Evolutionary conservation across 768 basidiomycete species (phyloP).

Genomic region (Boletus pseudopeckii): DNA sequence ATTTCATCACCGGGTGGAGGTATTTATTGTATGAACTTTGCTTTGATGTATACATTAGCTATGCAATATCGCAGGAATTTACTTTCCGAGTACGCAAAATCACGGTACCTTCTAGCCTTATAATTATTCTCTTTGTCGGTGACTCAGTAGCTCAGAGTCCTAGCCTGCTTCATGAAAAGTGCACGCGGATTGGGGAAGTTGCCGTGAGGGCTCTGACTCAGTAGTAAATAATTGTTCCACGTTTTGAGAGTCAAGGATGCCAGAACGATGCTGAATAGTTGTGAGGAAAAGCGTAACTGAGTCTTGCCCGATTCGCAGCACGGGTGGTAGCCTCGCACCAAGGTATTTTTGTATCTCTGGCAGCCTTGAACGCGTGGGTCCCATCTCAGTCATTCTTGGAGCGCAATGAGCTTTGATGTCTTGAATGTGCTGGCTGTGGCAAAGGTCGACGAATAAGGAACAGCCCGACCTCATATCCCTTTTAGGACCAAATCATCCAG

Average conservation of each 20-base stretch:
- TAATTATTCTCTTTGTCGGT: background rate
- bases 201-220: too few species aligned
- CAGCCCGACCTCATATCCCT: background rate
- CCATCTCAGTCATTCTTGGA: background rate
- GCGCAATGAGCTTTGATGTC: too few species aligned
- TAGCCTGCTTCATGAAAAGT: background rate
- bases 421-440: too few species aligned
- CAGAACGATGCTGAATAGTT: too few species aligned
- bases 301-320: background rate
- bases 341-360: background rate
- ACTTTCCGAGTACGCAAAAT: background rate
- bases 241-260: too few species aligned
- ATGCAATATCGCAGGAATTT: constrained; percentile 1
- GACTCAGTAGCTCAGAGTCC: too few species aligned
- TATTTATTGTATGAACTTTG: constrained; percentile 5
- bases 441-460: constrained; percentile 11
- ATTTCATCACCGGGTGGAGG: background rate
- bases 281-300: too few species aligned
- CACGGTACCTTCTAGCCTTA: background rate
- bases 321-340: background rate
- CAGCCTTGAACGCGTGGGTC: background rate
- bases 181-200: background rate
- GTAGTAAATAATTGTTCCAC: too few species aligned
- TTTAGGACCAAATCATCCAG: constrained; percentile 12
- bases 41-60: constrained; percentile 11